These are phyloP conservation scores for Tylopilus sp. DNA, from an alignment of 768 basidiomycete species.

Conservation along the genomic window DNA sequence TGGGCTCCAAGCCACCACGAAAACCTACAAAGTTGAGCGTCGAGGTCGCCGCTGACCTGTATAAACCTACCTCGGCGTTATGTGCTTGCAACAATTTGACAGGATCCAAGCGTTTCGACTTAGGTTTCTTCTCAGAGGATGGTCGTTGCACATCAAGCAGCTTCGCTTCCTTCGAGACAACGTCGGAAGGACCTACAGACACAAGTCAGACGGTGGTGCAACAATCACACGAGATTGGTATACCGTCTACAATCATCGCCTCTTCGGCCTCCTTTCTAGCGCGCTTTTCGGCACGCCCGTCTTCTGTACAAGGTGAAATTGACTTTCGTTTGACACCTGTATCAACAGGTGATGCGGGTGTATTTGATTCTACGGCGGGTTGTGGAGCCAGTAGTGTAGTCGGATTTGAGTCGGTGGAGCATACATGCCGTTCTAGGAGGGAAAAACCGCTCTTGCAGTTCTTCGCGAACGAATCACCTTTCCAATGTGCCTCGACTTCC, in stretches of 20 bases:
- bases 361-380: conserved; percentile 11
- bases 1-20: conserved; percentile 80
- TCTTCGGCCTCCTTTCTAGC: conserved; percentile 49
- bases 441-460: conserved; percentile 73
- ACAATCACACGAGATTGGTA: conserved; percentile 29
- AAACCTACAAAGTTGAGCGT: conserved; percentile 52
- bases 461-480: conserved; percentile 52
- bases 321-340: conserved; percentile 50
- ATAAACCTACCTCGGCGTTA: conserved; percentile 48
- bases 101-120: conserved; percentile 38
- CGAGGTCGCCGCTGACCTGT: conserved; percentile 11
- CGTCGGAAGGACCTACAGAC: conserved; percentile 12
- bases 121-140: conserved; percentile 32
- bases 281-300: conserved; percentile 62
- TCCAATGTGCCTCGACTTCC: conserved; percentile 85
- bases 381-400: conserved; percentile 14
- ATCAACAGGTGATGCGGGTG: conserved; percentile 15
- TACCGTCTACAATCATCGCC: conserved; percentile 42
- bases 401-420: conserved; percentile 48
- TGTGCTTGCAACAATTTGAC: conserved; percentile 53
- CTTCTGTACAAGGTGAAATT: conserved; percentile 38
- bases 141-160: conserved; percentile 18
- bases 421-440: conserved; percentile 71
- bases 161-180: conserved; percentile 21
- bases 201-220: conserved; percentile 1